These are phyloP conservation scores for Microbotryomycetes sp. DNA, from an alignment of 1,284 basidiomycete genomes.

Conservation along the genomic window DNA sequence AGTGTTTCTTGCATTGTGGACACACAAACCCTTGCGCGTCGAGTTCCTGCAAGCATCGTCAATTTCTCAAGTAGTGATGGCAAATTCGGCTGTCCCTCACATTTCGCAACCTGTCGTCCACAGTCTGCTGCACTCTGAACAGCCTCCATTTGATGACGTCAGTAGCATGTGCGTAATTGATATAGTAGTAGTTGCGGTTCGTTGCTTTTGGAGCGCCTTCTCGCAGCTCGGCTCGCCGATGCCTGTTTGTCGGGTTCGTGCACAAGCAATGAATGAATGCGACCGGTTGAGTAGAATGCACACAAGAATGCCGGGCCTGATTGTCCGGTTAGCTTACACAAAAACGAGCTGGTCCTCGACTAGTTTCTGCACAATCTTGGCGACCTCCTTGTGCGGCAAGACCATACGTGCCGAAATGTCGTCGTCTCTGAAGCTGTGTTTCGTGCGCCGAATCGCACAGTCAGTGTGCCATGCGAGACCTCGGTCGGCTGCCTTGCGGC, in stretches of 20 bases:
- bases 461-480: neutral
- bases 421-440: slow-evolving; percentile 73
- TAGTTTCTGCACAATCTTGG: slow-evolving; percentile 81
- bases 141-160: slow-evolving; percentile 97
- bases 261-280: neutral
- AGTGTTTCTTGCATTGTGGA: slow-evolving; percentile 75
- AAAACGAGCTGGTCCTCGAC: slow-evolving; percentile 75
- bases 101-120: slow-evolving; percentile 79
- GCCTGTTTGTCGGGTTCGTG: slow-evolving; percentile 45
- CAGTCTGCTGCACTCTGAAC: slow-evolving; percentile 82
- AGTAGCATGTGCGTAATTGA: slow-evolving; percentile 90
- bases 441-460: neutral
- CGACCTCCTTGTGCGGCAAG: slow-evolving; percentile 83
- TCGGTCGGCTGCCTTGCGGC: slow-evolving; percentile 1
- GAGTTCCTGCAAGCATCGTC: slow-evolving; percentile 56
- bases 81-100: slow-evolving; percentile 42
- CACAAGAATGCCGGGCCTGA: no score
- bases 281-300: neutral
- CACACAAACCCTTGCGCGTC: slow-evolving; percentile 96
- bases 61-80: no score
- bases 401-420: slow-evolving; percentile 81
- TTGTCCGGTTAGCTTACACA: slow-evolving; percentile 58
- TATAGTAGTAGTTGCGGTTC: slow-evolving; percentile 85
- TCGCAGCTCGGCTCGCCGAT: slow-evolving; percentile 76
- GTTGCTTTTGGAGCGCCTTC: slow-evolving; percentile 66